phyloP scores from a whole-genome alignment of 2,329 filamentous ascomycete species.

The Fusarium buxicola region DNA sequence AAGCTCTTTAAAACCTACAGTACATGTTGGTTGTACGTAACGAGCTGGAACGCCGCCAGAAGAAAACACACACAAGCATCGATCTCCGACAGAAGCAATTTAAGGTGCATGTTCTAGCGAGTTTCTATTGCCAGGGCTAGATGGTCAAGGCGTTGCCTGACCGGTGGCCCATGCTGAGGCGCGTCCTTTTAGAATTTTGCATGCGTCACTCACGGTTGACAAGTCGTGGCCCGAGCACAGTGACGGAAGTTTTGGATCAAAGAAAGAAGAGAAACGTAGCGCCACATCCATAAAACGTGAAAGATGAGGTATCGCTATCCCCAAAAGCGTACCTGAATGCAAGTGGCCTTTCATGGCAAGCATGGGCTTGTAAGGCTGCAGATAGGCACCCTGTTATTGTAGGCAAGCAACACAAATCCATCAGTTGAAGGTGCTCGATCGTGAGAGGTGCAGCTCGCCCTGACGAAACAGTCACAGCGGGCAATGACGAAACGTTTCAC shows the following conservation, averaged over 20 bases:
- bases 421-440: conserved; percentile 1
- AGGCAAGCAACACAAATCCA: background rate
- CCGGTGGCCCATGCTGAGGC: conserved; percentile 33
- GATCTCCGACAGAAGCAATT: conserved; percentile 35
- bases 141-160: conserved; percentile 40
- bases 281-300: background rate
- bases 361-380: conserved; percentile 24
- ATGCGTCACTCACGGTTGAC: conserved; percentile 1
- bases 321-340: background rate
- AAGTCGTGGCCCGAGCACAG: conserved; percentile 2
- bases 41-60: conserved; percentile 18
- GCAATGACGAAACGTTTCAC: conserved; percentile 45
- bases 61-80: conserved; percentile 15
- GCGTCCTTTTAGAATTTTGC: conserved; percentile 33
- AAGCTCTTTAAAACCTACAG: background rate
- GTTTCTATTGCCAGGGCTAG: conserved; percentile 43
- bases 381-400: background rate
- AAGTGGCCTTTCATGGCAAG: background rate
- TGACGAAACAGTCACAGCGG: conserved; percentile 39
- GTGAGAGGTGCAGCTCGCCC: conserved; percentile 20
- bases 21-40: conserved; percentile 9
- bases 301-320: background rate
- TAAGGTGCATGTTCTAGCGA: conserved; percentile 44
- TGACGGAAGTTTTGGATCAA: no score
- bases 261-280: no score